phyloP scores from a whole-genome alignment of 768 basidiomycete genomes.

The Nidula microcarpa region DNA sequence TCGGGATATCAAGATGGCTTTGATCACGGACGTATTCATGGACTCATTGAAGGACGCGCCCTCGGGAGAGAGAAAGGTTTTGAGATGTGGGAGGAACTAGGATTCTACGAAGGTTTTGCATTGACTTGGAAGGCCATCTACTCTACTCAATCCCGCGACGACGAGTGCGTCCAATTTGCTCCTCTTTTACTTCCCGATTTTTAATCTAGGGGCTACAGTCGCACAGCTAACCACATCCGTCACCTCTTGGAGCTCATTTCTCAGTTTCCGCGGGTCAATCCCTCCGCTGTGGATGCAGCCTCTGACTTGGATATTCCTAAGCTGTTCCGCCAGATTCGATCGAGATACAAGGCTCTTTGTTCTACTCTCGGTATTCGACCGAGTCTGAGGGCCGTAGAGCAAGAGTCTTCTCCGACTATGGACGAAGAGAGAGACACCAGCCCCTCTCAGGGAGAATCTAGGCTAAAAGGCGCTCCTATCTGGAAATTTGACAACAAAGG shows the following conservation, averaged over 20 bases:
- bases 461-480: background rate
- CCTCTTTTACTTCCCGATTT: constrained; percentile 1
- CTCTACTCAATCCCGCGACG: constrained; percentile 30
- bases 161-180: constrained; percentile 40
- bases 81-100: constrained; percentile 97
- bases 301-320: constrained; percentile 68
- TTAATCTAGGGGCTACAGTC: constrained; percentile 31
- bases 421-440: constrained; percentile 1
- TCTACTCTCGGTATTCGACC: constrained; percentile 69
- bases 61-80: constrained; percentile 88
- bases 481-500: too few relatives aligned
- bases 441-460: constrained; percentile 1
- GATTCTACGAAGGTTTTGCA: constrained; percentile 88
- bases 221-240: constrained; percentile 58
- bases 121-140: constrained; percentile 60
- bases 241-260: constrained; percentile 69
- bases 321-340: constrained; percentile 80
- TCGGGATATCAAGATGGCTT: constrained; percentile 74
- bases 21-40: constrained; percentile 85
- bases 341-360: constrained; percentile 85
- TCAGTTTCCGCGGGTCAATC: constrained; percentile 78
- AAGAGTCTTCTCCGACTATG: background rate
- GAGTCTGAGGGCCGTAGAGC: constrained; percentile 29
- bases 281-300: constrained; percentile 39
- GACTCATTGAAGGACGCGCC: constrained; percentile 86